A percentile compares a stretch with the other conserved stretches of the same genome.
Evolutionary conservation across 768 basidiomycete species (phyloP).

Genomic region (Lyophyllum semitale): DNA sequence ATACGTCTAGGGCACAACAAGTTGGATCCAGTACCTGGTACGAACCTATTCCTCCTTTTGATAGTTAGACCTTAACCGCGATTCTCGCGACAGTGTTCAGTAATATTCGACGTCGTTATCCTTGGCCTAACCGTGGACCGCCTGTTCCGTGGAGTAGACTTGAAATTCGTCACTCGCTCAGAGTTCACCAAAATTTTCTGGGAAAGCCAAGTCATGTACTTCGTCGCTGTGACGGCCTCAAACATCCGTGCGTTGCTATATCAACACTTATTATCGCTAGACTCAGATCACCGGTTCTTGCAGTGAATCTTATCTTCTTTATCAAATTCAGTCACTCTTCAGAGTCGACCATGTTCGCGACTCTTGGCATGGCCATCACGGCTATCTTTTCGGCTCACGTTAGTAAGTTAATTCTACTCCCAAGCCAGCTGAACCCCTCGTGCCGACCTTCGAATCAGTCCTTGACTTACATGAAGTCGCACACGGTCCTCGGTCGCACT

Average conservation of each 20-base stretch:
- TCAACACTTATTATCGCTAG: background rate
- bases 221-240: conserved; percentile 17
- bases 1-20: conserved; percentile 15
- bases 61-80: background rate
- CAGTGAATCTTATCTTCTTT: conserved; percentile 22
- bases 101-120: conserved; percentile 19
- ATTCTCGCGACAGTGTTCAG: conserved; percentile 12
- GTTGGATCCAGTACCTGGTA: conserved; percentile 23
- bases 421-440: background rate
- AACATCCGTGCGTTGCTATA: conserved; percentile 16
- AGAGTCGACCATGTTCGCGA: conserved; percentile 22
- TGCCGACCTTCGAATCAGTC: conserved; percentile 2
- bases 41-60: background rate
- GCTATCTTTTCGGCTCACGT: conserved; percentile 20
- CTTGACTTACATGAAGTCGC: conserved; percentile 16
- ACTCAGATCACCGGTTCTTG: background rate
- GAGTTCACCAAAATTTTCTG: conserved; percentile 21
- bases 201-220: conserved; percentile 24
- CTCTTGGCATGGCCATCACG: conserved; percentile 21
- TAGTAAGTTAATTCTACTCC: conserved; percentile 11
- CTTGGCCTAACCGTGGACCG: conserved; percentile 19
- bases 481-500: conserved; percentile 4
- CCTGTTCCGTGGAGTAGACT: conserved; percentile 18
- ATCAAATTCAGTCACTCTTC: conserved; percentile 18
- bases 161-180: conserved; percentile 15